A percentile compares a stretch with the other conserved stretches of the same genome.
phyloP scores from a whole-genome alignment of 345 rosid species.

The Salix viminalis region DNA sequence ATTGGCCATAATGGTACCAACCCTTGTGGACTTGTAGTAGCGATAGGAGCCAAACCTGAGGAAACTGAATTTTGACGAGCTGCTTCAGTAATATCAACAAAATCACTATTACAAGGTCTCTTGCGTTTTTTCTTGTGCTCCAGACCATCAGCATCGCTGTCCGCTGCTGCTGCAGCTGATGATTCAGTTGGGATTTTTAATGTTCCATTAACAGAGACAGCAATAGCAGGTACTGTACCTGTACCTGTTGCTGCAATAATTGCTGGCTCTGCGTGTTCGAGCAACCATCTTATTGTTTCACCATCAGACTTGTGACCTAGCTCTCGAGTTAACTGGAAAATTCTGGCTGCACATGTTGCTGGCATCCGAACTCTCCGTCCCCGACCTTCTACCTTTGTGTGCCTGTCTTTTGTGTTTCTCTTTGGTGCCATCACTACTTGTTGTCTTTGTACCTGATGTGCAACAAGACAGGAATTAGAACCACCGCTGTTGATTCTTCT shows the following conservation, averaged over 20 bases:
- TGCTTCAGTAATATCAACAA: conserved; percentile 34
- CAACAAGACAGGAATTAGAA: conserved; percentile 18
- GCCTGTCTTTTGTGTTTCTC: conserved; percentile 60
- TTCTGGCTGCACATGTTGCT: conserved; percentile 69
- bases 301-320: conserved; percentile 77
- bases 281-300: conserved; percentile 69
- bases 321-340: conserved; percentile 74
- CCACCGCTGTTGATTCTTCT: background rate
- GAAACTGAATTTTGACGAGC: conserved; percentile 34
- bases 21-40: conserved; percentile 23
- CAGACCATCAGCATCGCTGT: conserved; percentile 26
- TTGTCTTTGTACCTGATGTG: conserved; percentile 10
- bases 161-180: conserved; percentile 22
- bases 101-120: conserved; percentile 44
- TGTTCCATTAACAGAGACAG: conserved; percentile 63
- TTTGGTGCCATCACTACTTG: conserved; percentile 23
- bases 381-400: conserved; percentile 85
- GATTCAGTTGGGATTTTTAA: conserved; percentile 60
- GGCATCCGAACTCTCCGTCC: conserved; percentile 79
- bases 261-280: conserved; percentile 67
- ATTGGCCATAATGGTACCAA: conserved; percentile 55
- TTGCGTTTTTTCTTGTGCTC: conserved; percentile 40
- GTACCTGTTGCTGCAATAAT: conserved; percentile 71
- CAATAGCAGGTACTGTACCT: conserved; percentile 76
- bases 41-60: conserved; percentile 58